Percentiles rank a stretch among this genome's conserved stretches.
phyloP scores from a whole-genome alignment of 768 basidiomycete species.

The Clitopilus hobsonii region DNA sequence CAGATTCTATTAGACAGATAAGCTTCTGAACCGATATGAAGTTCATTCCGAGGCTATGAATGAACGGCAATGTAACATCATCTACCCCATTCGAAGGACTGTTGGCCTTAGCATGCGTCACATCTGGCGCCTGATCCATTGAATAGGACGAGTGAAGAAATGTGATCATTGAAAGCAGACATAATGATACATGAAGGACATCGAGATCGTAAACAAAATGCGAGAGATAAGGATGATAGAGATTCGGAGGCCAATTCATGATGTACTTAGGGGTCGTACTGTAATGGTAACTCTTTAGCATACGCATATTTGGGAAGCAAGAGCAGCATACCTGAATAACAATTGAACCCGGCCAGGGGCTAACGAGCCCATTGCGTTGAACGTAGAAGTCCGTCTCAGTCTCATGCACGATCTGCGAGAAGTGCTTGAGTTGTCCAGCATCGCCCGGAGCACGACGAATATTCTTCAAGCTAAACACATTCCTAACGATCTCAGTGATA shows the following conservation, averaged over 20 bases:
- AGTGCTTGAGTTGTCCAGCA: constrained; percentile 33
- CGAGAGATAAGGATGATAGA: not conserved
- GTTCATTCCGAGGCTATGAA: too few relatives aligned
- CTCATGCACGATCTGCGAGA: constrained; percentile 22
- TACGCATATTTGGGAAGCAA: too few relatives aligned
- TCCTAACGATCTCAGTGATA: constrained; percentile 39
- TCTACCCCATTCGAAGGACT: too few relatives aligned
- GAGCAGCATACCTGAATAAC: constrained; percentile 23
- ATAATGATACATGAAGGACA: not conserved
- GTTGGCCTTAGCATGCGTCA: too few relatives aligned
- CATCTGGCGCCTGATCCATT: not conserved
- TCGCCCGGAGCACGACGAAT: constrained; percentile 41
- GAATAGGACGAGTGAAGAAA: not conserved
- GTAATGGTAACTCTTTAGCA: not conserved
- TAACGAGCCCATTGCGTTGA: constrained; percentile 26
- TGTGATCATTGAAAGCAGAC: not conserved
- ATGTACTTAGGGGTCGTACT: not conserved
- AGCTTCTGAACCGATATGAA: too few relatives aligned
- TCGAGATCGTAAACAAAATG: not conserved
- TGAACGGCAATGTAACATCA: too few relatives aligned
- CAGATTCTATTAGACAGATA: too few relatives aligned
- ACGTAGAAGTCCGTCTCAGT: constrained; percentile 31
- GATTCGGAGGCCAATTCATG: not conserved
- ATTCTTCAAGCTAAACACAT: constrained; percentile 39
- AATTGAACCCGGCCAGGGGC: constrained; percentile 34